Evolutionary conservation across 1,139 yeast genomes (phyloP).

Genomic region (Taphrina deformans): DNA sequence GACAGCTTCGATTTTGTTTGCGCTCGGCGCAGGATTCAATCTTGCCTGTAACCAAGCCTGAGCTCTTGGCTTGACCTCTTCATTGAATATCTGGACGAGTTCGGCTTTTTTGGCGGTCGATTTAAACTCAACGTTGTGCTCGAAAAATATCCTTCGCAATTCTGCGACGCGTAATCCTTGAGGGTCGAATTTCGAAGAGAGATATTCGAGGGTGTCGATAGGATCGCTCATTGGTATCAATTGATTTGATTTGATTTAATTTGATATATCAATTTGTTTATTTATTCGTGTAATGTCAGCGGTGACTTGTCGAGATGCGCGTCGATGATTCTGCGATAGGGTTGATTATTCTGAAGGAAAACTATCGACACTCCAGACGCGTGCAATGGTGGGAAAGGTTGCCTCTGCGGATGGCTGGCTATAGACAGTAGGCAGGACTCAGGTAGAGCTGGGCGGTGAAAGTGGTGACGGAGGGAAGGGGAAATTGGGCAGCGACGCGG

Average conservation of each 20-base stretch:
- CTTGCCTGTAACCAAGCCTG: conserved; percentile 43
- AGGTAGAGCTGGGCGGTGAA: not conserved
- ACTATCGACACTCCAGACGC: not conserved
- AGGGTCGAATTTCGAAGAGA: conserved; percentile 59
- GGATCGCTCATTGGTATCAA: not conserved
- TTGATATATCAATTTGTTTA: not conserved
- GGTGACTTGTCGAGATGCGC: not conserved
- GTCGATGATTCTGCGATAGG: not conserved
- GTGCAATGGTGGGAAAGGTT: no score
- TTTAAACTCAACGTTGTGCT: conserved; percentile 58
- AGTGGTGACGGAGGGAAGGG: not conserved
- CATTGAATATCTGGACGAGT: conserved; percentile 56
- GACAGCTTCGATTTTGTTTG: conserved; percentile 13
- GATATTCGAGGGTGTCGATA: conserved; percentile 20
- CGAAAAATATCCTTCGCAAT: conserved; percentile 60
- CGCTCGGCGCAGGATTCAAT: conserved; percentile 2
- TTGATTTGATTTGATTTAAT: not conserved
- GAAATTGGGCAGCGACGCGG: not conserved
- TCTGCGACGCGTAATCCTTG: conserved; percentile 61
- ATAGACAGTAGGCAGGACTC: no score
- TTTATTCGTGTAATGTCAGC: not conserved
- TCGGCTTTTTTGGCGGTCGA: conserved; percentile 65
- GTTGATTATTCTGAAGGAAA: not conserved
- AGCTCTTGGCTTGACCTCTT: conserved; percentile 52
- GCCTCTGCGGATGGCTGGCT: no score